A percentile compares a stretch with the other conserved stretches of the same genome.
Conservation (phyloP, 2,329 filamentous ascomycete species). For the Neopestalotiopsis clavispora region DNA sequence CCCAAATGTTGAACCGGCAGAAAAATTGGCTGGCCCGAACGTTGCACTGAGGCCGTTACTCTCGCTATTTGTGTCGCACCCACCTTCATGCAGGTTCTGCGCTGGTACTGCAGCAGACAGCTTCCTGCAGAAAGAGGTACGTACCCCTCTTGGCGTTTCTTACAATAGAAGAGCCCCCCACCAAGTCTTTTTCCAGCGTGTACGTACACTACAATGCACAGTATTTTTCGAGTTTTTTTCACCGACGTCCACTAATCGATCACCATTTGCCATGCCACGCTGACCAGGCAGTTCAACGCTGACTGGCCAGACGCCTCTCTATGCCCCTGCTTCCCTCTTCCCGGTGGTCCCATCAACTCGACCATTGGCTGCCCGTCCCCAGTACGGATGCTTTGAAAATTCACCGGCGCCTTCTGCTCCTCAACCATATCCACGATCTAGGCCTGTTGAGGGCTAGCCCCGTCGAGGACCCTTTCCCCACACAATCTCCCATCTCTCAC, state of each 20-base stretch:
- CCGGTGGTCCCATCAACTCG: slow-evolving; percentile 5
- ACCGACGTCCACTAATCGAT: slow-evolving; percentile 1
- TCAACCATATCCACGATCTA: slow-evolving; percentile 50
- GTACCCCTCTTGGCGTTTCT: background rate
- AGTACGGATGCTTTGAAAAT: slow-evolving; percentile 6
- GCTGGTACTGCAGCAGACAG: background rate
- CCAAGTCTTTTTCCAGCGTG: background rate
- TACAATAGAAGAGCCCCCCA: background rate
- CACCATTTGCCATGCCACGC: background rate
- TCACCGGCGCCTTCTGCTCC: slow-evolving; percentile 23
- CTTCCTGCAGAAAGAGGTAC: background rate
- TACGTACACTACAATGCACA: too few species aligned
- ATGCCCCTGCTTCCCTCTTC: background rate
- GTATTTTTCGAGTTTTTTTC: background rate
- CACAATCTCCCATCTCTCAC: slow-evolving; percentile 23
- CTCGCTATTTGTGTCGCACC: slow-evolving; percentile 15
- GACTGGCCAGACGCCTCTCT: background rate
- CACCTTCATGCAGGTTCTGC: slow-evolving; percentile 16
- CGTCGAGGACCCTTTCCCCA: slow-evolving; percentile 32
- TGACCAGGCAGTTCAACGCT: background rate
- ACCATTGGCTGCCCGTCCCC: background rate
- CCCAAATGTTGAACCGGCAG: slow-evolving; percentile 24
- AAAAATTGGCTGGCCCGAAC: slow-evolving; percentile 20
- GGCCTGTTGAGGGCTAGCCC: slow-evolving; percentile 30
- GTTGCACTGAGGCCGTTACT: slow-evolving; percentile 8